Conservation (phyloP, 1,284 basidiomycete genomes). For the Xerocomus minutiporus region DNA sequence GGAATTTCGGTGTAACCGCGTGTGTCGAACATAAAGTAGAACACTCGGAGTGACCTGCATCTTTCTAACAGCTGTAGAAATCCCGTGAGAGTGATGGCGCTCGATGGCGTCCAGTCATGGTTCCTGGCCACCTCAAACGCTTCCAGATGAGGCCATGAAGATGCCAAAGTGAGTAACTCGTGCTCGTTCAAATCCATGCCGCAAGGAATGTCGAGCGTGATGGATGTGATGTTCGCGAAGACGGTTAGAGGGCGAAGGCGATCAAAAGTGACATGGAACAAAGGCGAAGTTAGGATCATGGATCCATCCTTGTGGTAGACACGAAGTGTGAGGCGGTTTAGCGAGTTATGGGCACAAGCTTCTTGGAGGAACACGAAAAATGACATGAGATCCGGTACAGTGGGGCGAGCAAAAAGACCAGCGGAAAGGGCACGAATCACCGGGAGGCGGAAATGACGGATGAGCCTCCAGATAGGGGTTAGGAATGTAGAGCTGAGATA, state of each 20-base stretch:
- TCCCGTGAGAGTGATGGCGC: slow-evolving; percentile 12
- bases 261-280: slow-evolving; percentile 4
- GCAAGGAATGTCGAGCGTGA: slow-evolving; percentile 5
- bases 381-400: slow-evolving; percentile 1
- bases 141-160: slow-evolving; percentile 17
- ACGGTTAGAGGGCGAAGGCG: slow-evolving; percentile 6
- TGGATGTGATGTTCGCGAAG: slow-evolving; percentile 13
- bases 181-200: slow-evolving; percentile 4
- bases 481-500: neutral
- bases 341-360: neutral
- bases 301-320: neutral
- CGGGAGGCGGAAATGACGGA: slow-evolving; percentile 2
- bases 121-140: neutral
- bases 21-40: slow-evolving; percentile 10
- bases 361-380: slow-evolving; percentile 6
- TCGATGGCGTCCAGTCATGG: slow-evolving; percentile 5
- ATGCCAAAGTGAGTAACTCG: slow-evolving; percentile 13
- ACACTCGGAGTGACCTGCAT: slow-evolving; percentile 10
- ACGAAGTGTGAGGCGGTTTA: neutral
- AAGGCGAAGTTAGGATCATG: neutral
- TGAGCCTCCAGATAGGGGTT: neutral
- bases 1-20: slow-evolving; percentile 11
- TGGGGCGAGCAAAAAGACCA: neutral
- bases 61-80: slow-evolving; percentile 15
- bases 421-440: neutral